These are phyloP conservation scores for Epichloe baconii DNA, from an alignment of 2,329 filamentous ascomycete species.

Conservation along the genomic window DNA sequence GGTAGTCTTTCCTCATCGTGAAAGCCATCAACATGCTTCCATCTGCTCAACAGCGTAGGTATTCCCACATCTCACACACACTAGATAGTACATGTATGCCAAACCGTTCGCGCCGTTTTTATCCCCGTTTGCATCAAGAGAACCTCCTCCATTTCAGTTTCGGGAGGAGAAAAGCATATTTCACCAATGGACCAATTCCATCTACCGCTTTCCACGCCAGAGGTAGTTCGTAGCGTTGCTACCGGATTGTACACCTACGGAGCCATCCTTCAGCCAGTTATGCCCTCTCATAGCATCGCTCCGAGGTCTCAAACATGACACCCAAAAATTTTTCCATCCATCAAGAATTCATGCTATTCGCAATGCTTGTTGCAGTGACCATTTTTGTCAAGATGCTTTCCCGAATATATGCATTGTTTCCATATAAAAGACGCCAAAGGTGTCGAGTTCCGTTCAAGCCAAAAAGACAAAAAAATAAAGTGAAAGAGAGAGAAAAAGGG, in stretches of 20 bases:
- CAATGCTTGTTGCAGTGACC: background rate
- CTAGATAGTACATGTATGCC: constrained; percentile 5
- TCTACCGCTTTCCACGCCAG: background rate
- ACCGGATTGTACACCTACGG: background rate
- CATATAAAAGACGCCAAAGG: background rate
- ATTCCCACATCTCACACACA: background rate
- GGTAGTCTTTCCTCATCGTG: background rate
- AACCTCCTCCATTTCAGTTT: background rate
- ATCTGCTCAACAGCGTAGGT: background rate
- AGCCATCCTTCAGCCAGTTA: background rate
- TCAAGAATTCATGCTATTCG: background rate
- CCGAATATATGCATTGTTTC: background rate
- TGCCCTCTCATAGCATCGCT: background rate
- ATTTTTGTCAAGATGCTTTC: background rate
- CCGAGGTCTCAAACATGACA: background rate
- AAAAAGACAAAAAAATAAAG: background rate
- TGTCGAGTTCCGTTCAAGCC: background rate
- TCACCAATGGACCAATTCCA: background rate
- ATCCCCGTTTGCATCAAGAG: background rate
- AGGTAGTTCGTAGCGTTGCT: too few relatives aligned
- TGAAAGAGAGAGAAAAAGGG: background rate
- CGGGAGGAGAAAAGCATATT: background rate
- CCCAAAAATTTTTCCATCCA: background rate
- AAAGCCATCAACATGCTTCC: background rate
- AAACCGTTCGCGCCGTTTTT: constrained; percentile 2